Base-by-base conservation (phyloP, 768 basidiomycete species). In the Albatrellus ellisii region DNA sequence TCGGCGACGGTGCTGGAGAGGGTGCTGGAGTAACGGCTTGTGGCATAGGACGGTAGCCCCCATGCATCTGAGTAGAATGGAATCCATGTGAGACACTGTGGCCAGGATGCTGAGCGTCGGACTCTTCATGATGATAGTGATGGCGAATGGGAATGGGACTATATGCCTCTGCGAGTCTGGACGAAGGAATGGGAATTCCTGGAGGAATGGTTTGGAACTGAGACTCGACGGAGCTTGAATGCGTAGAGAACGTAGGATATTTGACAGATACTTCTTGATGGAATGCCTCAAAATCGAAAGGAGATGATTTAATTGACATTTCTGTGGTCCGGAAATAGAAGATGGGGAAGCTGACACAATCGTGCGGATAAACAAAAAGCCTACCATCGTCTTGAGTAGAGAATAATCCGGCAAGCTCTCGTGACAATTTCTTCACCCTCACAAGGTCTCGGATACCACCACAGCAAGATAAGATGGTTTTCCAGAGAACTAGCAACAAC, bases 401-500 rank as follows among this genome's bases (percentile, higher is more conserved):
- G 1, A 81, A 74, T 15, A 99, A 67, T 2, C 82, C 84, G 10
- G 85, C 75, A 31, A 95, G 66, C 52, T 97, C 91, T 39, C 95
- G 73, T 1, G 88, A 75, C 6, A 95, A 66, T 41, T 70, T 80
- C 62, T 92, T 92, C 34, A 81, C 88, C 36, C 87, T 76, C 6
- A 66, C 67, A 32, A 87, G 73, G 52, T 98, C 94, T 44, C 83
- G 78, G 47, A 94, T 72, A 5, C 95, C 95, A 31, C 95, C 95
- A 54, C 90, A 82, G 58, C 89, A 95, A 26, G 88, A 78, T 35
- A 99, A 65, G 29, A 98, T 62, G 0, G 87, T 77, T 58, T 98
- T 99, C 95, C 95, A 99, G 7, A 95, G 66, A 0, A 99, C 73
- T 12, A 98, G 73, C 10, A 99, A 72, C 3, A 97, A 75, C 92